phyloP scores from a whole-genome alignment of 2,329 filamentous ascomycete genomes.

The Juglanconis oblonga region DNA sequence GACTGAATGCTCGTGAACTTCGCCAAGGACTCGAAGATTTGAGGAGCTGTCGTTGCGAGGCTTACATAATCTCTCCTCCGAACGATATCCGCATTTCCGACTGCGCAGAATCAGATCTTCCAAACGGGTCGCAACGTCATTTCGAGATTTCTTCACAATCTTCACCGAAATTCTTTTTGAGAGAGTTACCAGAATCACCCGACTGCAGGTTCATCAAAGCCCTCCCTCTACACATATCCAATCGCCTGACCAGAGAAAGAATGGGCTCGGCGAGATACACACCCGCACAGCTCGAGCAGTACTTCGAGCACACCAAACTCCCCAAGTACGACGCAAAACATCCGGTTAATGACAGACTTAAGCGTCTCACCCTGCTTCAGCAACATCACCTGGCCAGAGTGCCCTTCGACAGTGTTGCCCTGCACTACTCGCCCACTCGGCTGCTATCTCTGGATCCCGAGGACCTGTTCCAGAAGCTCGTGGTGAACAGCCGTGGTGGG shows the following conservation, averaged over 20 bases:
- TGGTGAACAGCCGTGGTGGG: conserved; percentile 43
- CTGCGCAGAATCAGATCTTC: too few relatives aligned
- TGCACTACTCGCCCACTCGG: conserved; percentile 42
- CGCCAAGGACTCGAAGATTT: too few relatives aligned
- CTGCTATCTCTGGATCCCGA: conserved; percentile 29
- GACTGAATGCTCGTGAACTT: too few relatives aligned
- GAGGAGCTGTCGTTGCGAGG: too few relatives aligned
- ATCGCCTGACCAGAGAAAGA: neutral
- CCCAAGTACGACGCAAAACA: neutral
- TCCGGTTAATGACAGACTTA: neutral
- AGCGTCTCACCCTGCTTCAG: conserved; percentile 22
- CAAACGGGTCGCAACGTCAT: too few relatives aligned
- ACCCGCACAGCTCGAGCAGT: neutral
- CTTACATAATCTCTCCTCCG: too few relatives aligned
- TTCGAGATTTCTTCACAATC: too few relatives aligned
- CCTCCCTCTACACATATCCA: neutral
- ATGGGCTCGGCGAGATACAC: neutral
- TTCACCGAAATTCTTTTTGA: too few relatives aligned
- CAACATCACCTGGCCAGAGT: conserved; percentile 44
- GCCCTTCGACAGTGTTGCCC: conserved; percentile 52
- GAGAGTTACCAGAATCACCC: too few relatives aligned
- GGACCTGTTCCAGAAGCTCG: conserved; percentile 31
- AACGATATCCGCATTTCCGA: too few relatives aligned
- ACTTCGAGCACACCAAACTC: neutral
- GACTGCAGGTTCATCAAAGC: neutral